Evolutionary conservation across 1,284 basidiomycete species (phyloP).

Genomic region (Anthracocystis walkeri): DNA sequence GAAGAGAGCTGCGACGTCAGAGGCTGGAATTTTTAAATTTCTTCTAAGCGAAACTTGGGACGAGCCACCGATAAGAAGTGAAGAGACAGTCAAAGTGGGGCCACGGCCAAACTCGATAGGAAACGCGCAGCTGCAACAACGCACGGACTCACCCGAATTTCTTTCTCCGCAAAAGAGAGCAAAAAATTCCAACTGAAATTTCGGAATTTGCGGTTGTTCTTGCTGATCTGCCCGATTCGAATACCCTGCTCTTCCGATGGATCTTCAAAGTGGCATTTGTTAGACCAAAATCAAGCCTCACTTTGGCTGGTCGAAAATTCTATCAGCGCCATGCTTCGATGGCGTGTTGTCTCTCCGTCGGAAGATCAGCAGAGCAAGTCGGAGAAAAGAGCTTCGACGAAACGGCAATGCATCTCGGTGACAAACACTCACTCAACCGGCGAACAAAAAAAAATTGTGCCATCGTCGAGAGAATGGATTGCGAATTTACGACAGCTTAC

Average conservation of each 20-base stretch:
- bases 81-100: neutral
- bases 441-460: neutral
- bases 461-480: neutral
- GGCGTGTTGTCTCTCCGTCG: no score
- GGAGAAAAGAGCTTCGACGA: no score
- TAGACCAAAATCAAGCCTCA: no score
- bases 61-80: slow-evolving; percentile 7
- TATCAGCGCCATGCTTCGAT: no score
- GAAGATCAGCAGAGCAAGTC: no score
- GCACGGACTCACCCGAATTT: slow-evolving; percentile 14
- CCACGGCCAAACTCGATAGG: slow-evolving; percentile 15
- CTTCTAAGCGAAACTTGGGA: neutral
- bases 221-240: neutral
- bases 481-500: neutral
- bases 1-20: slow-evolving; percentile 1
- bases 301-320: no score
- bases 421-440: neutral
- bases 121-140: neutral
- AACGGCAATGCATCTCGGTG: neutral
- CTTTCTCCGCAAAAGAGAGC: neutral
- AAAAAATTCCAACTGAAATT: no score
- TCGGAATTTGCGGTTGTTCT: neutral
- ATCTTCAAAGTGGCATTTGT: no score
- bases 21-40: neutral
- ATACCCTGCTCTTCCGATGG: neutral